These are phyloP conservation scores for Ceratocystis eucalypticola DNA, from an alignment of 2,329 filamentous ascomycete genomes.

Conservation along the genomic window DNA sequence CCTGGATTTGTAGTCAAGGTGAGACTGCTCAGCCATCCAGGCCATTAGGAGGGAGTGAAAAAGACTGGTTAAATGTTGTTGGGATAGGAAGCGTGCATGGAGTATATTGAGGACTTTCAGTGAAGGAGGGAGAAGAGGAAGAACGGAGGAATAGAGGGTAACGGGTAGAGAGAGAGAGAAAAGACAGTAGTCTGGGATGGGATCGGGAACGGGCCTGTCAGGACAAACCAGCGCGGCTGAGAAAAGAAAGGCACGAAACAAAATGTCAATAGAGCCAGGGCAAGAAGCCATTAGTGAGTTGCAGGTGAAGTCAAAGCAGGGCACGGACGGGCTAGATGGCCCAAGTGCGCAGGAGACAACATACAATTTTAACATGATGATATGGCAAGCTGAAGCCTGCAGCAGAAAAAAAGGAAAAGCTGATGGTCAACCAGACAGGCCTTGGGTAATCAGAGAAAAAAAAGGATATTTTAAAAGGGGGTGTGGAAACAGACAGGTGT, in stretches of 20 bases:
- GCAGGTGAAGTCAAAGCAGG: constrained; percentile 3
- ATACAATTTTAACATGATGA: background rate
- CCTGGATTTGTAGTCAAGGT: background rate
- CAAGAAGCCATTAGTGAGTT: background rate
- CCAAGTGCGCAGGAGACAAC: background rate
- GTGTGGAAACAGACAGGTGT: background rate
- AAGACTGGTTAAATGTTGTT: background rate
- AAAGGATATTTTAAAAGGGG: background rate
- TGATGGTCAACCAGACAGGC: background rate
- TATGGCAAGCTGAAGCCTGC: background rate
- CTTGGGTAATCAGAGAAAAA: background rate
- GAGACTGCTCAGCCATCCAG: constrained; percentile 1
- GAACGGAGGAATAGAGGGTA: background rate
- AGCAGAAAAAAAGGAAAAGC: background rate
- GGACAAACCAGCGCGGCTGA: background rate
- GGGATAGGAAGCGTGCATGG: background rate
- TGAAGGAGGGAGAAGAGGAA: background rate
- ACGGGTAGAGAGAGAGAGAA: background rate
- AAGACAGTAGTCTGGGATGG: background rate
- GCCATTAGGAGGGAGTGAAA: background rate
- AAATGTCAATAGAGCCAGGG: background rate
- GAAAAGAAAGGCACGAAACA: background rate
- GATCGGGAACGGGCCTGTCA: background rate
- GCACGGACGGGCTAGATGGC: constrained; percentile 2
- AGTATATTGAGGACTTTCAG: background rate